A percentile compares a stretch with the other conserved stretches of the same genome.
Evolutionary conservation across 371 early-diverging fungal genomes (phyloP).

Genomic region (Rhizopus sp.): DNA sequence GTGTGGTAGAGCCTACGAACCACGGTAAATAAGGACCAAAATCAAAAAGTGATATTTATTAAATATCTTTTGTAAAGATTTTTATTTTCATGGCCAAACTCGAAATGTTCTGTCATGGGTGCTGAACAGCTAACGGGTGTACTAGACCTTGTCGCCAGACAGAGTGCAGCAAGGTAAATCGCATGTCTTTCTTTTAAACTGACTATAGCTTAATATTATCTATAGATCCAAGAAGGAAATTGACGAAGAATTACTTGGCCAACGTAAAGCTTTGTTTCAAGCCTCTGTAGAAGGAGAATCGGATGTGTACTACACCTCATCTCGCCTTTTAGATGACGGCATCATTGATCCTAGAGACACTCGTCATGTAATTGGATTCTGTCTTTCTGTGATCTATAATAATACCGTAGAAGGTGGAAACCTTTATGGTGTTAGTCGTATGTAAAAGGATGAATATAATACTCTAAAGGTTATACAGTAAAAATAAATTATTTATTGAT

Average conservation of each 20-base stretch:
- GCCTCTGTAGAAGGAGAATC: constrained; percentile 69
- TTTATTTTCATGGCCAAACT: constrained; percentile 79
- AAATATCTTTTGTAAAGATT: constrained; percentile 38
- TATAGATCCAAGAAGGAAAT: constrained; percentile 49
- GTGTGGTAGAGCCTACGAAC: constrained; percentile 76
- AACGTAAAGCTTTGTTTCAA: constrained; percentile 63
- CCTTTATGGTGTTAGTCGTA: constrained; percentile 70
- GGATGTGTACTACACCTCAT: constrained; percentile 73
- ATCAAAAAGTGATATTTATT: background rate
- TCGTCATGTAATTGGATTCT: constrained; percentile 62
- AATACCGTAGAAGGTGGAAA: constrained; percentile 65
- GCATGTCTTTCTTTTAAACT: background rate
- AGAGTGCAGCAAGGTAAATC: constrained; percentile 62
- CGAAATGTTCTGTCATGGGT: constrained; percentile 79
- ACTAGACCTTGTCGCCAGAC: constrained; percentile 71
- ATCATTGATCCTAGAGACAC: constrained; percentile 73
- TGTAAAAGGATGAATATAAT: constrained; percentile 44
- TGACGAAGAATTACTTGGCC: constrained; percentile 61
- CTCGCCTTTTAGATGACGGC: constrained; percentile 69
- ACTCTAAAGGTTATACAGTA: background rate
- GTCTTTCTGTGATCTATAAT: constrained; percentile 63
- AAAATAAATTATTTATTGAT: too few species aligned
- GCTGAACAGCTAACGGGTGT: constrained; percentile 76
- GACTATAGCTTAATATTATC: constrained; percentile 3
- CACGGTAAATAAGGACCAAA: constrained; percentile 38